Evolutionary conservation across 441 rosid species (phyloP), one percentile per base, ranked within the genome.

Genomic region (Eutrema salsugineum): DNA sequence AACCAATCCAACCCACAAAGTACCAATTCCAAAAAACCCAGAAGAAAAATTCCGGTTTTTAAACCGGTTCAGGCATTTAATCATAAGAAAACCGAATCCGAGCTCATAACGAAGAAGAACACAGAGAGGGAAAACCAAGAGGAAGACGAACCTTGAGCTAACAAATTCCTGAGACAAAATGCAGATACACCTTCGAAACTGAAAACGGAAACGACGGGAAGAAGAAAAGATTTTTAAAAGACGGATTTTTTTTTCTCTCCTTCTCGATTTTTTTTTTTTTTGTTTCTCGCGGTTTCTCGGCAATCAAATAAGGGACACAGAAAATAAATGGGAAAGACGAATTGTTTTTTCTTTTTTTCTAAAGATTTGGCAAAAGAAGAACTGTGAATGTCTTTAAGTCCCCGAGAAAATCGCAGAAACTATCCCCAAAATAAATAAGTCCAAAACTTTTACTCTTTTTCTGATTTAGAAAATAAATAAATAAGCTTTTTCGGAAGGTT

Each of bases 281-380:
- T 44, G 11, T 35, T 69, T 62, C 61, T 65, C 12, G 66, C 79
- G 72, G 76, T 76, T 80, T 79, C 78, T 66, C 56, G 22, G 78
- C 65, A 73, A 70, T 61, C 71, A 68, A 73, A 77, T 56, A 55
- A 54, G 66, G 54, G 63, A 36, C 47, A 73, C 67, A 58, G 61
- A 66, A 57, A 66, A 66, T 49, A 66, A 49, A 59, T 59, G 78
- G 56, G 32, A 10, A 9, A 2, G 12, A 7, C 16, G 47, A 48
- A 4, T 20, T 20, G 1, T 20, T 20, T 20, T 20, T 22, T 22
- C 3, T 22, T 22, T 22, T 2, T 2, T 55, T 57, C 8, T 22
- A 4, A 30, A 40, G 40, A 55, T 73, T 75, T 63, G 60, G 40
- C 15, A 43, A 68, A 74, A 42, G 12, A 42, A n/a, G 11, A 51